A percentile compares a stretch with the other conserved stretches of the same genome.
Evolutionary conservation across 495 filamentous ascomycete species (phyloP).

Genomic region (Wilcoxina mikolae): DNA sequence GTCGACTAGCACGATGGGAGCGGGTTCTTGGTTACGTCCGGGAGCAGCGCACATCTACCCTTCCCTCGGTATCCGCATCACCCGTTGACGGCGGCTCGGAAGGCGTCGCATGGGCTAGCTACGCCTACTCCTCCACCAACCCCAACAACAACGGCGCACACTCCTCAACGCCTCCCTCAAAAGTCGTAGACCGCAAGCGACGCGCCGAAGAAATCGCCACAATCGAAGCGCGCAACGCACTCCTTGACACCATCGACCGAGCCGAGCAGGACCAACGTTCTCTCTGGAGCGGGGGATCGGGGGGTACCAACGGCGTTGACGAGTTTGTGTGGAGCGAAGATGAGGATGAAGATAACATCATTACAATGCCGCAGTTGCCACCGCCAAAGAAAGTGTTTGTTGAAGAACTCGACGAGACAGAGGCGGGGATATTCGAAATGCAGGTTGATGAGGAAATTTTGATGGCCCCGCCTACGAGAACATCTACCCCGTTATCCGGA

Average conservation of each 20-base stretch:
- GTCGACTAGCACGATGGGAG: constrained; percentile 27
- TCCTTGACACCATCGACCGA: constrained; percentile 20
- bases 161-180: too few species aligned
- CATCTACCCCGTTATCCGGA: neutral
- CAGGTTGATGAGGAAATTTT: constrained; percentile 8
- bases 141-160: neutral
- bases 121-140: neutral
- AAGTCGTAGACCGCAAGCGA: constrained; percentile 7
- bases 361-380: constrained; percentile 15
- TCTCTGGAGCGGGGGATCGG: constrained; percentile 26
- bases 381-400: constrained; percentile 15
- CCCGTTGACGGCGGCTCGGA: neutral
- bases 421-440: constrained; percentile 19
- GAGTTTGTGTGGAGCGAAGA: constrained; percentile 30
- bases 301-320: constrained; percentile 28
- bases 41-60: constrained; percentile 19
- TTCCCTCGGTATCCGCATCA: neutral
- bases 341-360: constrained; percentile 26
- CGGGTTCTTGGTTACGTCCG: constrained; percentile 26
- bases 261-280: constrained; percentile 21
- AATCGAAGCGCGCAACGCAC: constrained; percentile 20
- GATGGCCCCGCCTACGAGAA: constrained; percentile 17
- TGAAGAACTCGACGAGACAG: constrained; percentile 8
- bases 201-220: constrained; percentile 3
- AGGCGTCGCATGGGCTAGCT: constrained; percentile 3